A percentile compares a stretch with the other conserved stretches of the same genome.
These are phyloP conservation scores for Pascua sp. DNA, from an alignment of 1,284 basidiomycete genomes.

Conservation along the genomic window DNA sequence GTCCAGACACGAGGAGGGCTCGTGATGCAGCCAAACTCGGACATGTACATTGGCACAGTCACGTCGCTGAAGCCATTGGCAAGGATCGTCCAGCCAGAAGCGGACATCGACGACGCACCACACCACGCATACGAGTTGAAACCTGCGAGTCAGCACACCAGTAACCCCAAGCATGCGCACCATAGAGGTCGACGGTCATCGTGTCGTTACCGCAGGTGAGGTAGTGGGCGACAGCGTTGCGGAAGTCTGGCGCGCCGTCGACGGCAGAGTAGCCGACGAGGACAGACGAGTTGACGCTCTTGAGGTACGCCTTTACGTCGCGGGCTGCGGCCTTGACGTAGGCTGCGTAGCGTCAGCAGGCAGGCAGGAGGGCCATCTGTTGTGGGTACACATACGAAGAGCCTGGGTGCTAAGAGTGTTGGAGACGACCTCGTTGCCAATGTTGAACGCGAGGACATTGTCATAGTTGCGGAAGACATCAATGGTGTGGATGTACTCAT, in stretches of 20 bases:
- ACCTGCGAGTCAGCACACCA: conserved; percentile 18
- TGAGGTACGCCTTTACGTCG: conserved; percentile 77
- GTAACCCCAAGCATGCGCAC: conserved; percentile 55
- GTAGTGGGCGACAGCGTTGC: conserved; percentile 70
- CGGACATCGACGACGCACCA: conserved; percentile 61
- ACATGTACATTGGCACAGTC: conserved; percentile 82
- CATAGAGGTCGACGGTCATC: conserved; percentile 76
- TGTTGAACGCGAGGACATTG: conserved; percentile 75
- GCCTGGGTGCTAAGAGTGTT: conserved; percentile 59
- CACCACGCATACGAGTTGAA: conserved; percentile 64
- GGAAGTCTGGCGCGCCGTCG: conserved; percentile 65
- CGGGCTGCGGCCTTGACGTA: conserved; percentile 88
- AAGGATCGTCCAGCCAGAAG: conserved; percentile 53
- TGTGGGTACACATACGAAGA: conserved; percentile 49
- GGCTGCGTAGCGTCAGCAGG: conserved; percentile 42
- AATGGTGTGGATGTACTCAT: conserved; percentile 74
- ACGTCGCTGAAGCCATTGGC: conserved; percentile 53
- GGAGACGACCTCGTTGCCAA: conserved; percentile 84
- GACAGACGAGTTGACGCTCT: conserved; percentile 63
- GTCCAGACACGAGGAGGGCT: conserved; percentile 69
- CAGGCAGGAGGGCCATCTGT: too few relatives aligned
- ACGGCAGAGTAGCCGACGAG: conserved; percentile 84
- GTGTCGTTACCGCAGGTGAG: conserved; percentile 72
- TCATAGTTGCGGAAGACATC: conserved; percentile 74
- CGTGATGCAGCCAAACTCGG: conserved; percentile 78